phyloP scores from a whole-genome alignment of 1,284 basidiomycete species.

The Leccinum subfulvum region DNA sequence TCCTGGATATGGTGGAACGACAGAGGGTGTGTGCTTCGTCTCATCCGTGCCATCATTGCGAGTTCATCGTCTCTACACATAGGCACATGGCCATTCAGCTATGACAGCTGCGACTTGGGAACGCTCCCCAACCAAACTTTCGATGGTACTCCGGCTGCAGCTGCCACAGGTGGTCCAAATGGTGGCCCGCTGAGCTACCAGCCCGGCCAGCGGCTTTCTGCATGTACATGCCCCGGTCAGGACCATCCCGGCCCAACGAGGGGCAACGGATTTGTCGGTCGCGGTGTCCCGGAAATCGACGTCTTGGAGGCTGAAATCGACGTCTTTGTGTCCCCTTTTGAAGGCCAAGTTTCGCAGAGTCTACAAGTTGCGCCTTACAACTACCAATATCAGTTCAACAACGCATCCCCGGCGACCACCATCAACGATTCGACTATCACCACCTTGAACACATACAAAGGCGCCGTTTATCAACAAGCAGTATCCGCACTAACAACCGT shows the following conservation, averaged over 20 bases:
- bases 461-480: conserved; percentile 79
- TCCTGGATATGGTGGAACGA: conserved; percentile 66
- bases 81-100: conserved; percentile 77
- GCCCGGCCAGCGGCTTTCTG: conserved; percentile 76
- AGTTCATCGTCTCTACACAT: conserved; percentile 8
- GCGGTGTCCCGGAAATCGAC: conserved; percentile 86
- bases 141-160: conserved; percentile 50
- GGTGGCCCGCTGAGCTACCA: conserved; percentile 60
- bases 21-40: conserved; percentile 45
- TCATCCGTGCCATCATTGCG: not conserved
- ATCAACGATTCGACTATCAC: conserved; percentile 55
- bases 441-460: conserved; percentile 69
- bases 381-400: conserved; percentile 60
- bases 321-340: conserved; percentile 39
- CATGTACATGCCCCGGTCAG: conserved; percentile 81
- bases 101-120: conserved; percentile 80
- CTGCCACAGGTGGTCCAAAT: conserved; percentile 48
- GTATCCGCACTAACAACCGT: conserved; percentile 64
- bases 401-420: conserved; percentile 51
- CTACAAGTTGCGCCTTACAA: conserved; percentile 82
- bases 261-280: conserved; percentile 59
- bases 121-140: conserved; percentile 79
- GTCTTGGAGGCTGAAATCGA: conserved; percentile 72
- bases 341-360: conserved; percentile 75
- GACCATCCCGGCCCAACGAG: conserved; percentile 77